Evolutionary conservation across 2,329 filamentous ascomycete genomes (phyloP).

Genomic region (Scytalidium sp.): DNA sequence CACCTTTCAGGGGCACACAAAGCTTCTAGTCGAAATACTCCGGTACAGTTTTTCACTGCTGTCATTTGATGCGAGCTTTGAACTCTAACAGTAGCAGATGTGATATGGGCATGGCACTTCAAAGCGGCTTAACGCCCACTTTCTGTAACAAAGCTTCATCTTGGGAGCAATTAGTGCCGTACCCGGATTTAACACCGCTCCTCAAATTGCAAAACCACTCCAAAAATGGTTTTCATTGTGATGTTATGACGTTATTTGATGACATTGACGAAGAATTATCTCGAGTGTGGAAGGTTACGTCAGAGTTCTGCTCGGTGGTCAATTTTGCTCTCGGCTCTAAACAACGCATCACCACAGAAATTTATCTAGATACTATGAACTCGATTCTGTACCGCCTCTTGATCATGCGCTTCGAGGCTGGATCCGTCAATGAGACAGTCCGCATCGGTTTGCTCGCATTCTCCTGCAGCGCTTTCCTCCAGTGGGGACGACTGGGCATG

Average conservation of each 20-base stretch:
- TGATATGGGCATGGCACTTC: slow-evolving; percentile 25
- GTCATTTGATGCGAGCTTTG: not conserved
- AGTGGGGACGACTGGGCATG: slow-evolving; percentile 28
- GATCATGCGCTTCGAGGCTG: slow-evolving; percentile 24
- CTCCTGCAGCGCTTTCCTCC: slow-evolving; percentile 36
- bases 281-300: slow-evolving; percentile 22
- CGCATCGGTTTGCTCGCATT: slow-evolving; percentile 37
- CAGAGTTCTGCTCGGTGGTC: slow-evolving; percentile 24
- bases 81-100: slow-evolving; percentile 7
- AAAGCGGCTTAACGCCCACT: slow-evolving; percentile 16
- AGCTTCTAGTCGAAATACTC: slow-evolving; percentile 33
- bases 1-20: slow-evolving; percentile 28
- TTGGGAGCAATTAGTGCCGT: slow-evolving; percentile 19
- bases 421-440: slow-evolving; percentile 31
- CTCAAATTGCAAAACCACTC: not conserved
- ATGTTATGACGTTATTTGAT: slow-evolving; percentile 9
- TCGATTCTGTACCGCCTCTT: slow-evolving; percentile 40
- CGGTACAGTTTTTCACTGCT: slow-evolving; percentile 19
- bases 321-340: slow-evolving; percentile 21
- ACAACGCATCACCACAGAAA: slow-evolving; percentile 16
- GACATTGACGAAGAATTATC: slow-evolving; percentile 16
- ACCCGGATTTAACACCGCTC: slow-evolving; percentile 17
- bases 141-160: slow-evolving; percentile 23
- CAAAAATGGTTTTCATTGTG: not conserved
- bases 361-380: slow-evolving; percentile 30